Base-by-base conservation (phyloP, 164 flowering plant species). In the Warburgia ugandensis region DNA sequence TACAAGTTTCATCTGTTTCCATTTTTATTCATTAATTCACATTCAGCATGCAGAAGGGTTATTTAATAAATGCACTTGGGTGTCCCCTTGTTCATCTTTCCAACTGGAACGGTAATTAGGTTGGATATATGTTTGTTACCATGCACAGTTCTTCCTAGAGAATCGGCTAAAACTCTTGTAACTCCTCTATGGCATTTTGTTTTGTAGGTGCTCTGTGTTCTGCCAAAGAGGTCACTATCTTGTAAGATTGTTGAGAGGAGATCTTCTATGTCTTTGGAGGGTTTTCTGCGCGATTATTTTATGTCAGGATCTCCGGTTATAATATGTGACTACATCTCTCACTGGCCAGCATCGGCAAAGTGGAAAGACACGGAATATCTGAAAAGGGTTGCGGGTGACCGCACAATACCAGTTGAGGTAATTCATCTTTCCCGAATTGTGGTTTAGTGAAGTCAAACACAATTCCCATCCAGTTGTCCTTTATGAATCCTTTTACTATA, bases 371-470 rank as follows among this genome's bases (percentile, higher is more conserved):
- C 78, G 54, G 71, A 82, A 58, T 92, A 92, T 64, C 67, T 92
- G 9, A 72, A 66, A 64, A 75, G 61, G 68, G 79, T 84, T 67
- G 99, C 97, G 44, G 96, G 99, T 41, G 83, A 71, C 31, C 86
- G 95, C 8, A 92, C 99, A 8, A 75, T 92, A 56, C 97, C 97
- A 16, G 99, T 92, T 64, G 99, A 92, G 97, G 99, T 92, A 39
- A 51, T 51, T 37, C 11, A 16, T 27, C 32, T 19, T 22, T 37
- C 55, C n/a, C 19, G 36, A n/a, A n/a, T n/a, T n/a, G n/a, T n/a
- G n/a, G n/a, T n/a, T n/a, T n/a, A n/a, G n/a, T n/a, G n/a, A n/a
- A n/a, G n/a, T n/a, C n/a, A n/a, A n/a, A 3, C 10, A 42, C 6
- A 17, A 1, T 25, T 27, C 27, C n/a, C 14, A 27, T 13, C 1